A percentile compares a stretch with the other conserved stretches of the same genome.
These are phyloP conservation scores for Pleurotus citrinopileatus DNA, from an alignment of 768 basidiomycete species.

Conservation along the genomic window DNA sequence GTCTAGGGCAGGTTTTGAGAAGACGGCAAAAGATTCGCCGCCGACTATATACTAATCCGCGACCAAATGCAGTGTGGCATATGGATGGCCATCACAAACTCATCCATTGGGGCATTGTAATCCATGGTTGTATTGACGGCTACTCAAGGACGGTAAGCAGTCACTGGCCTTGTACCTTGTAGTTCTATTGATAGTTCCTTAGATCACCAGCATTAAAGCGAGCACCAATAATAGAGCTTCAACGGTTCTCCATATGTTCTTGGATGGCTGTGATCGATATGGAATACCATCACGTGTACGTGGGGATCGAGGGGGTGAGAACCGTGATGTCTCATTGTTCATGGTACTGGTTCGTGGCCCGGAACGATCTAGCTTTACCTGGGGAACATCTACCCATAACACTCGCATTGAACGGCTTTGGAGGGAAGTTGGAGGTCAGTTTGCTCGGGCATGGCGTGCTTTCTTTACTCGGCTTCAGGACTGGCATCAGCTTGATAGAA, in stretches of 20 bases:
- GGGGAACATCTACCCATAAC: conserved; percentile 38
- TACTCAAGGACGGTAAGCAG: conserved; percentile 18
- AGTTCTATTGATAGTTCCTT: conserved; percentile 22
- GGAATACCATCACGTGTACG: conserved; percentile 27
- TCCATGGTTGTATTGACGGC: conserved; percentile 20
- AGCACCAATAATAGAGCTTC: conserved; percentile 24
- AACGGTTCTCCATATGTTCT: conserved; percentile 25
- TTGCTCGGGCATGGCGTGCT: conserved; percentile 36
- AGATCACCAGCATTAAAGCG: conserved; percentile 24
- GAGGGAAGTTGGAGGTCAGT: conserved; percentile 39
- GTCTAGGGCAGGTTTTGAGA: conserved; percentile 18
- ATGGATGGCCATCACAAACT: conserved; percentile 32
- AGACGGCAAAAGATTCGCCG: conserved; percentile 12
- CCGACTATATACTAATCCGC: conserved; percentile 14
- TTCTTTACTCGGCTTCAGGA: conserved; percentile 37
- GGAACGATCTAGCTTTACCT: conserved; percentile 28
- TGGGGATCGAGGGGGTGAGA: conserved; percentile 35
- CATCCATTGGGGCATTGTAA: conserved; percentile 22
- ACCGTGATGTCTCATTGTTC: conserved; percentile 25
- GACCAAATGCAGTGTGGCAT: conserved; percentile 28
- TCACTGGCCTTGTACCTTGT: conserved; percentile 18
- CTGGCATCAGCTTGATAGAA: conserved; percentile 28
- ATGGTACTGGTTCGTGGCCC: conserved; percentile 32
- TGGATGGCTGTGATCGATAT: conserved; percentile 17
- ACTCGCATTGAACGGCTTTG: conserved; percentile 42